Percentiles rank a stretch among this genome's conserved stretches.
Evolutionary conservation across 805 yeast species (phyloP).

Genomic region (Myxozyma sirexii): DNA sequence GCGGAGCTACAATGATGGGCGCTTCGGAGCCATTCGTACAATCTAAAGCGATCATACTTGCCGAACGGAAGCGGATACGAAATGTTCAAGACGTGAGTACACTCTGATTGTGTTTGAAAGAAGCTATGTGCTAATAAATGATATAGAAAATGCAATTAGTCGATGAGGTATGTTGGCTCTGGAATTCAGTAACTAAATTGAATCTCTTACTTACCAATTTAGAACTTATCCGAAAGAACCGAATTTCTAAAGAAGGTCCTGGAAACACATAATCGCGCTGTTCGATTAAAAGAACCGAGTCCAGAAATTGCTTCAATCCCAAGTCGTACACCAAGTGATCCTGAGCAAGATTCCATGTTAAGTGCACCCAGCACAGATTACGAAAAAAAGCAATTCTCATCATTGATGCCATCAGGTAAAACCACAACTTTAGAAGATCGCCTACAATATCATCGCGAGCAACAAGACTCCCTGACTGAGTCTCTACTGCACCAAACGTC

Average conservation of each 20-base stretch:
- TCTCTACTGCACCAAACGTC: conserved; percentile 55
- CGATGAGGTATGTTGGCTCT: conserved; percentile 20
- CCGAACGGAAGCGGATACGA: conserved; percentile 30
- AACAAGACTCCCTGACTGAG: conserved; percentile 53
- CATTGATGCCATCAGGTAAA: conserved; percentile 6
- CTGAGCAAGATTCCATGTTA: conserved; percentile 8
- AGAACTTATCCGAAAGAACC: conserved; percentile 9
- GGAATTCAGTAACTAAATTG: too few species aligned
- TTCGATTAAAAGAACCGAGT: background rate
- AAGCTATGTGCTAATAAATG: background rate
- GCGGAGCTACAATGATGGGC: background rate
- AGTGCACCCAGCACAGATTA: background rate
- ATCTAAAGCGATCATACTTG: conserved; percentile 11
- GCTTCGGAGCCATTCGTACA: conserved; percentile 1
- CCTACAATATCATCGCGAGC: conserved; percentile 33
- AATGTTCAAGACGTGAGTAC: conserved; percentile 27
- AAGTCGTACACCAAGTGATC: background rate
- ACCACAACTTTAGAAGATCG: conserved; percentile 29
- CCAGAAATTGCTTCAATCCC: background rate
- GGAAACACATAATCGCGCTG: background rate
- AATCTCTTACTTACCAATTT: background rate
- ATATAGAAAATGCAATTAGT: conserved; percentile 20
- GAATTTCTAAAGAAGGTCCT: background rate
- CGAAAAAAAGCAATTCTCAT: background rate
- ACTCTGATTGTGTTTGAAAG: background rate